A percentile compares a stretch with the other conserved stretches of the same genome.
These are phyloP conservation scores for Chrysochromulina parva DNA, from an alignment of 78 protist genomes.

Conservation along the genomic window DNA sequence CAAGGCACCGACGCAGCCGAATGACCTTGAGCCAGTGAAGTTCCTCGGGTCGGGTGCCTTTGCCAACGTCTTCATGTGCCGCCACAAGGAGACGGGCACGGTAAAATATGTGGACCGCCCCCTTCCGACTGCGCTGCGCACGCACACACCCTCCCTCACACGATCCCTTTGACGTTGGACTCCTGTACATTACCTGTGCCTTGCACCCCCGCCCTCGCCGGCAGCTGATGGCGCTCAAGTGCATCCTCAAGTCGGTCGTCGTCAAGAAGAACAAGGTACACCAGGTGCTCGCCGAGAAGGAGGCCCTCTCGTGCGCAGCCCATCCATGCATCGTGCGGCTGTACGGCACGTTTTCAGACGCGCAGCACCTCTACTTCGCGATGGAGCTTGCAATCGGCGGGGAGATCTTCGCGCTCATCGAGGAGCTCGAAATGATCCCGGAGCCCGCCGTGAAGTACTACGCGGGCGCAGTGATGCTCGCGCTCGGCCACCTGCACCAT, in stretches of 20 bases:
- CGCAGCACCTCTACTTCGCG: conserved; percentile 8
- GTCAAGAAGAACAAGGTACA: neutral
- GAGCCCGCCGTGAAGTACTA: neutral
- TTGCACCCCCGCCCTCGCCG: no score
- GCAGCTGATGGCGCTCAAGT: neutral
- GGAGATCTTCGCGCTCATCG: neutral
- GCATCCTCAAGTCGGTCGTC: neutral
- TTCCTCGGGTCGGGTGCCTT: neutral
- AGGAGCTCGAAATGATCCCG: neutral
- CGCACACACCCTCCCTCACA: no score
- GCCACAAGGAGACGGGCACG: neutral
- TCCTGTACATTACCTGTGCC: no score
- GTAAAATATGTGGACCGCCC: neutral
- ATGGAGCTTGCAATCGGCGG: conserved; percentile 2
- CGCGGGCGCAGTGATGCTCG: neutral
- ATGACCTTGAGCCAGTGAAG: neutral
- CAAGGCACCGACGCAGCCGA: no score
- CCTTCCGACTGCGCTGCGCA: no score
- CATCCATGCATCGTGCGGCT: neutral
- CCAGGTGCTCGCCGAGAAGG: neutral
- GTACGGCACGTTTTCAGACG: neutral
- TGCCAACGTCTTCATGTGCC: neutral
- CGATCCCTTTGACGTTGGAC: no score
- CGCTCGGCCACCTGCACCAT: neutral
- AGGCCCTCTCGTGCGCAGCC: neutral